Conservation (phyloP, 768 basidiomycete genomes). For the Tremella yokohamensis region DNA sequence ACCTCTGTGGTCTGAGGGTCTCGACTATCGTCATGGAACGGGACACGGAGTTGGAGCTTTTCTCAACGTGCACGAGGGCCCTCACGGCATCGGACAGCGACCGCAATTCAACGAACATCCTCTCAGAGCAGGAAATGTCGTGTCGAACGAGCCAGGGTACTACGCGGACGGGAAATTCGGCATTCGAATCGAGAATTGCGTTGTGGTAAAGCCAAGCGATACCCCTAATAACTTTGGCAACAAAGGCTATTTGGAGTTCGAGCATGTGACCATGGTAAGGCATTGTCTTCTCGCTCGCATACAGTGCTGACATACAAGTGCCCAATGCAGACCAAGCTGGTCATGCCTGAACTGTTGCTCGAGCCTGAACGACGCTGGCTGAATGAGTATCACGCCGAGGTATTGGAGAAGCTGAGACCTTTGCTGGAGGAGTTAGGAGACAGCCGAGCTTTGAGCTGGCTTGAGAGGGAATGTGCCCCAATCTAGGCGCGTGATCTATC, state of each 20-base stretch:
- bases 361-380: constrained; percentile 74
- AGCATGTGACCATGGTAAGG: constrained; percentile 79
- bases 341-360: constrained; percentile 64
- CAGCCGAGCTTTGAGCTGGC: constrained; percentile 50
- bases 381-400: constrained; percentile 75
- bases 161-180: constrained; percentile 88
- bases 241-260: constrained; percentile 78
- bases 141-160: constrained; percentile 92
- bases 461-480: constrained; percentile 43
- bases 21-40: constrained; percentile 71
- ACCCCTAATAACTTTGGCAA: constrained; percentile 76
- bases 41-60: constrained; percentile 94
- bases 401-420: constrained; percentile 68
- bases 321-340: constrained; percentile 80
- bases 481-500: too few species aligned
- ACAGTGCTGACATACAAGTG: constrained; percentile 53
- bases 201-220: constrained; percentile 67
- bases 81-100: constrained; percentile 57
- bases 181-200: constrained; percentile 87
- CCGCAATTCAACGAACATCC: constrained; percentile 66
- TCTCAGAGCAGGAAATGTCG: constrained; percentile 78
- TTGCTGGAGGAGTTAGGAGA: constrained; percentile 61
- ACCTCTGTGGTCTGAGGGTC: constrained; percentile 44
- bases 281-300: constrained; percentile 10
- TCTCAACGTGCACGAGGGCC: constrained; percentile 90